Conservation (phyloP, 495 filamentous ascomycete species). For the Neurospora tetraspora region DNA sequence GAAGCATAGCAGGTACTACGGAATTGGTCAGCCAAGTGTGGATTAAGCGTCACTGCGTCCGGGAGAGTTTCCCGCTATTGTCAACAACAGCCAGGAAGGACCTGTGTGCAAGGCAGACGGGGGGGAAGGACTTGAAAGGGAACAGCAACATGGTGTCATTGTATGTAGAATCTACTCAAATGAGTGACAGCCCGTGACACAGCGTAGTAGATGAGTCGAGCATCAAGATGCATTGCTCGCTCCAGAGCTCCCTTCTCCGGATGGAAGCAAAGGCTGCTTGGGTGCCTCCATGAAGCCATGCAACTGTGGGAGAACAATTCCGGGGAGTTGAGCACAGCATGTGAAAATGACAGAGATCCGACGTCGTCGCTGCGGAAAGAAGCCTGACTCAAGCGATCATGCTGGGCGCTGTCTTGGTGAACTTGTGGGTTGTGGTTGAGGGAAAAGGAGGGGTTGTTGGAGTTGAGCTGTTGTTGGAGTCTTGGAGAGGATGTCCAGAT, state of each 20-base stretch:
- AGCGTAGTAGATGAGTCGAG: neutral
- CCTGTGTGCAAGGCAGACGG: neutral
- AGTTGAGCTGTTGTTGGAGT: neutral
- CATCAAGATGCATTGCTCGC: neutral
- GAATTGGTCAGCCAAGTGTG: neutral
- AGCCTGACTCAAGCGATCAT: neutral
- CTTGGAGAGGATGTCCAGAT: neutral
- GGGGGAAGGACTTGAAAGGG: neutral
- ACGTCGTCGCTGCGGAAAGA: neutral
- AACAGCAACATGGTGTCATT: neutral
- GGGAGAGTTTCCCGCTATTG: neutral
- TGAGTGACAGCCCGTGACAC: neutral
- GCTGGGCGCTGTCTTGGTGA: neutral
- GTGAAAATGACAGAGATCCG: neutral
- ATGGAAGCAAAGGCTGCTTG: neutral
- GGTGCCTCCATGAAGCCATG: neutral
- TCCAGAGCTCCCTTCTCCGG: neutral
- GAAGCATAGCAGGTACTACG: neutral
- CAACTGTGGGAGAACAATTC: neutral
- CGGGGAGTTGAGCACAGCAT: neutral
- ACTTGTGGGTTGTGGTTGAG: neutral
- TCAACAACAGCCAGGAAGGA: neutral
- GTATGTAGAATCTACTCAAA: neutral
- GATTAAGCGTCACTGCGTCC: neutral
- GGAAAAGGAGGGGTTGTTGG: neutral